Evolutionary conservation across 805 yeast genomes (phyloP).

Genomic region (Kuraishia ogatae): DNA sequence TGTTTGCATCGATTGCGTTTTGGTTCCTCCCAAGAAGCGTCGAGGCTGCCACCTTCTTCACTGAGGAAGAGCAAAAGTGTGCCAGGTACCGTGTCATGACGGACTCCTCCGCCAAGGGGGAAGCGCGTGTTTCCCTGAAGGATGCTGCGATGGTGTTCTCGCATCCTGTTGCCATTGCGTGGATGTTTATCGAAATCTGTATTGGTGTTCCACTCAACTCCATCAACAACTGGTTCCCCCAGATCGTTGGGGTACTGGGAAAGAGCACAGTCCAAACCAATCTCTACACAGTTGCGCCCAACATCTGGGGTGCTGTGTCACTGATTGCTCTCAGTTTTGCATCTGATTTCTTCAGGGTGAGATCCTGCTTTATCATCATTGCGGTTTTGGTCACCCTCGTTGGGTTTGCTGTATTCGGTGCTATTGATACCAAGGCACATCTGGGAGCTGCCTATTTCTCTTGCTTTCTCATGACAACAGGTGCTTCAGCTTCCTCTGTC

Average conservation of each 20-base stretch:
- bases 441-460: constrained; percentile 33
- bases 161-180: constrained; percentile 33
- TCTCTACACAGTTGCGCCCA: constrained; percentile 39
- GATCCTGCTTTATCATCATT: constrained; percentile 29
- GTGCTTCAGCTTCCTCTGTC: constrained; percentile 38
- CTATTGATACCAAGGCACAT: constrained; percentile 32
- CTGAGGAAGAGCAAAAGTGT: constrained; percentile 29
- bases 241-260: constrained; percentile 28
- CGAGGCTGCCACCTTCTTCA: constrained; percentile 25
- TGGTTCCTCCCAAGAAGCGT: constrained; percentile 28
- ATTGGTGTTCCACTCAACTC: constrained; percentile 42
- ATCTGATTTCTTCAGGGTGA: constrained; percentile 30
- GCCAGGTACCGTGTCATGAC: constrained; percentile 29
- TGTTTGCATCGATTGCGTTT: constrained; percentile 33
- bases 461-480: constrained; percentile 39
- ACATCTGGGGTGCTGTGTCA: constrained; percentile 38
- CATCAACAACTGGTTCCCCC: constrained; percentile 37
- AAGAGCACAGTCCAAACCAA: constrained; percentile 31
- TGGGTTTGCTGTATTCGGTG: constrained; percentile 38
- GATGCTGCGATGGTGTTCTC: constrained; percentile 34
- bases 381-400: constrained; percentile 30
- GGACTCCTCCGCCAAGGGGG: constrained; percentile 32
- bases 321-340: constrained; percentile 27
- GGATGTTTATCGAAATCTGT: constrained; percentile 35
- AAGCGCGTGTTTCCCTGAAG: constrained; percentile 24